Percentiles rank a stretch among this genome's conserved stretches.
Evolutionary conservation across 768 basidiomycete species (phyloP).

Genomic region (Boletus sensibilis): DNA sequence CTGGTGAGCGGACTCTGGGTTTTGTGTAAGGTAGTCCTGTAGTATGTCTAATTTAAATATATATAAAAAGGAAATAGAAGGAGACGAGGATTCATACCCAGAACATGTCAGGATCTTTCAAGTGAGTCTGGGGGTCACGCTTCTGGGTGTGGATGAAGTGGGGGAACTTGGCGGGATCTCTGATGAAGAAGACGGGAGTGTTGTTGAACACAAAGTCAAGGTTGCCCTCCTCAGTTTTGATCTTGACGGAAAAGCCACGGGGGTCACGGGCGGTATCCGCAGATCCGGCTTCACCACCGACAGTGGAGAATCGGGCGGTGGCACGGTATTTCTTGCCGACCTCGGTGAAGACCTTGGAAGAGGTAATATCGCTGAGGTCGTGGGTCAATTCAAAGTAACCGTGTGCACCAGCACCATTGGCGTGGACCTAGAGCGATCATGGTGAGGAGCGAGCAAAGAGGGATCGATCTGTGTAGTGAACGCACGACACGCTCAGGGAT

Average conservation of each 20-base stretch:
- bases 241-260: constrained; percentile 87
- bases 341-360: constrained; percentile 61
- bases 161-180: constrained; percentile 85
- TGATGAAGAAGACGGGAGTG: constrained; percentile 89
- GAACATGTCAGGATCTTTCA: constrained; percentile 85
- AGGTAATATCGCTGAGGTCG: constrained; percentile 78
- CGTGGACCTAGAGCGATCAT: constrained; percentile 63
- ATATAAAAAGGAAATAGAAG: background rate
- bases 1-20: constrained; percentile 88
- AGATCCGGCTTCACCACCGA: constrained; percentile 84
- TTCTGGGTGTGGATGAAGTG: constrained; percentile 96
- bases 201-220: constrained; percentile 93
- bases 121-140: constrained; percentile 86
- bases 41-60: constrained; percentile 2
- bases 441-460: constrained; percentile 20
- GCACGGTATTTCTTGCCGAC: constrained; percentile 67
- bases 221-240: constrained; percentile 90
- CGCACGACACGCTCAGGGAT: constrained; percentile 92
- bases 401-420: constrained; percentile 91
- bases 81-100: constrained; percentile 47
- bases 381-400: constrained; percentile 92
- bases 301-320: constrained; percentile 91
- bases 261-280: constrained; percentile 93
- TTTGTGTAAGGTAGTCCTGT: constrained; percentile 86
- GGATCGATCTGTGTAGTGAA: constrained; percentile 6